These are phyloP conservation scores for Borealophlyctis nickersoniae DNA, from an alignment of 192 early-diverging fungal species.

Conservation along the genomic window DNA sequence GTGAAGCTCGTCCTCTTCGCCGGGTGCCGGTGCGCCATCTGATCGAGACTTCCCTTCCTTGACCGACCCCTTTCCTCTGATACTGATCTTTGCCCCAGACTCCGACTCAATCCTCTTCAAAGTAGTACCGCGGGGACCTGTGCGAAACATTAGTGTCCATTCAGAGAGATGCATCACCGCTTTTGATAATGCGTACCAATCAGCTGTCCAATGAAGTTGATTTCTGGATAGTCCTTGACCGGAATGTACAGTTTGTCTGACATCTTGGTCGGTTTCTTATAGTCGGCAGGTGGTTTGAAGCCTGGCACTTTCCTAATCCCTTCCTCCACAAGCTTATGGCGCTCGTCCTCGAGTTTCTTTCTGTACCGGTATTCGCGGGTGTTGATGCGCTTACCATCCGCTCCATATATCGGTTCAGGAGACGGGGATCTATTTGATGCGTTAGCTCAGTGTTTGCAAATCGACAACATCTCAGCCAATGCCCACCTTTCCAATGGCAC, in stretches of 20 bases:
- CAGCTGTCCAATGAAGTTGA: conserved; percentile 96
- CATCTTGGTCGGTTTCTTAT: conserved; percentile 74
- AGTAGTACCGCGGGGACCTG: conserved; percentile 91
- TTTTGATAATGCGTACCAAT: conserved; percentile 62
- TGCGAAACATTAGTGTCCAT: too few species aligned
- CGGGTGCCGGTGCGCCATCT: conserved; percentile 43
- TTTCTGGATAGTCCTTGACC: conserved; percentile 90
- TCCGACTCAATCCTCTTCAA: conserved; percentile 94
- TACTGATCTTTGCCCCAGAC: conserved; percentile 92
- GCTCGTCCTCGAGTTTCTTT: conserved; percentile 90
- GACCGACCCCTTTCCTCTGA: conserved; percentile 92
- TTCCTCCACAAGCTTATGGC: conserved; percentile 79
- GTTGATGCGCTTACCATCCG: conserved; percentile 93
- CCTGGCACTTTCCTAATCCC: conserved; percentile 71
- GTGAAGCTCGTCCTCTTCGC: conserved; percentile 77
- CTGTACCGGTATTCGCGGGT: conserved; percentile 90
- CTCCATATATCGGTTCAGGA: conserved; percentile 87
- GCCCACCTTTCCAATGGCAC: conserved; percentile 64
- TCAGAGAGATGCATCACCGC: too few species aligned
- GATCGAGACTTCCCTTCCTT: conserved; percentile 83
- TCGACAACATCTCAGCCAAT: neutral
- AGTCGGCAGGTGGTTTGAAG: conserved; percentile 90
- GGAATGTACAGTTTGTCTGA: conserved; percentile 96
- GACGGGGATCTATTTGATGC: conserved; percentile 88
- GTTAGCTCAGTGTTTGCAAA: neutral